Percentiles rank a stretch among this genome's conserved stretches.
These are phyloP conservation scores for Lactifluus pinguis DNA, from an alignment of 768 basidiomycete species.

Conservation along the genomic window DNA sequence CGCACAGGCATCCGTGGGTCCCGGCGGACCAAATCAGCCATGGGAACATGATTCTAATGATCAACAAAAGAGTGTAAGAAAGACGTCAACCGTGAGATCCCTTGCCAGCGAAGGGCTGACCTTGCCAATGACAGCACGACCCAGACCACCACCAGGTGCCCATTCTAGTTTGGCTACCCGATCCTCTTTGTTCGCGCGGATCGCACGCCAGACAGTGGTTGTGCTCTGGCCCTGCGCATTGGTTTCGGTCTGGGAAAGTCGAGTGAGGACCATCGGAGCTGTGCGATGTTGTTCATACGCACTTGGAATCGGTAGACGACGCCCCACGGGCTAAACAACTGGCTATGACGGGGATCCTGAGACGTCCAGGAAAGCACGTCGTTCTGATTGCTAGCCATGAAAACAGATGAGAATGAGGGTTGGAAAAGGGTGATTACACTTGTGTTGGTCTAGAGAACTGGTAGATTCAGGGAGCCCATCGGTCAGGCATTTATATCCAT, in stretches of 20 bases:
- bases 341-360: constrained; percentile 76
- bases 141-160: constrained; percentile 73
- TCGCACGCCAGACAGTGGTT: constrained; percentile 73
- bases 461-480: constrained; percentile 16
- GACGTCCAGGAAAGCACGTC: constrained; percentile 83
- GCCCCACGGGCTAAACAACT: constrained; percentile 75
- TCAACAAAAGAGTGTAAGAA: constrained; percentile 11
- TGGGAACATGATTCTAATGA: constrained; percentile 60
- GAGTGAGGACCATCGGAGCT: constrained; percentile 23
- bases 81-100: constrained; percentile 21
- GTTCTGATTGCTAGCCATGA: constrained; percentile 36
- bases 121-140: constrained; percentile 81
- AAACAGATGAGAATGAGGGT: constrained; percentile 24
- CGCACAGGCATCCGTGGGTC: constrained; percentile 55
- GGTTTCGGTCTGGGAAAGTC: constrained; percentile 48
- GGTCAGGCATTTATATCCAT: constrained; percentile 38
- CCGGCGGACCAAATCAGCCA: constrained; percentile 72
- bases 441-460: constrained; percentile 21
- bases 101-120: constrained; percentile 31
- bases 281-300: constrained; percentile 22
- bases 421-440: constrained; percentile 18
- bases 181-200: constrained; percentile 79
- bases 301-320: constrained; percentile 77
- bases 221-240: constrained; percentile 55
- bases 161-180: constrained; percentile 84